Evolutionary conservation across 73 alveolate genomes (phyloP).

Genomic region (Symbiodinium pilosum): DNA sequence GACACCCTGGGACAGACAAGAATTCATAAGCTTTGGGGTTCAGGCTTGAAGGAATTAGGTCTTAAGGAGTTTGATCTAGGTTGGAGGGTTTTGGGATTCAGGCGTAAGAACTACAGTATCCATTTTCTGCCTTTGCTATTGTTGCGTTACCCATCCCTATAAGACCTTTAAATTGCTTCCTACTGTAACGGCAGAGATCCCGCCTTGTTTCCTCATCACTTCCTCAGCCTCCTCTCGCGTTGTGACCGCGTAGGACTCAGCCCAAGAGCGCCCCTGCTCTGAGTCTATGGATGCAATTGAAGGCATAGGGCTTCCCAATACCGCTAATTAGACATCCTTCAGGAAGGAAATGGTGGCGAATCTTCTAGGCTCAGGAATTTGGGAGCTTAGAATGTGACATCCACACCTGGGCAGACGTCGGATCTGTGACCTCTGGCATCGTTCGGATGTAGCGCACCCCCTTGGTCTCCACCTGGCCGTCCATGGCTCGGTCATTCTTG

Average conservation of each 20-base stretch:
- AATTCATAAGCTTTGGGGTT: neutral
- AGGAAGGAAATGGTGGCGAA: no score
- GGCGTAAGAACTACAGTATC: no score
- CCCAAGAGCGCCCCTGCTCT: slow-evolving; percentile 41
- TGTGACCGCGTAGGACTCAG: slow-evolving; percentile 27
- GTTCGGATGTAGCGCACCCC: slow-evolving; percentile 29
- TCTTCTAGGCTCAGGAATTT: no score
- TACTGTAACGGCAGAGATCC: no score
- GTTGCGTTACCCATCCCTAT: no score
- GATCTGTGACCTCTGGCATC: slow-evolving; percentile 18
- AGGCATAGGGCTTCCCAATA: no score
- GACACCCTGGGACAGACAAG: neutral
- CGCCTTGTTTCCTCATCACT: slow-evolving; percentile 22
- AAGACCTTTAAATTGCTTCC: neutral
- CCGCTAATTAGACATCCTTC: no score
- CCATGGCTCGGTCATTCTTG: no score
- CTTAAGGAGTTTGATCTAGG: neutral
- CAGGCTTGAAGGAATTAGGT: no score
- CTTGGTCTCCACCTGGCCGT: neutral
- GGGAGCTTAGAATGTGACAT: no score
- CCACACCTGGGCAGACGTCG: neutral
- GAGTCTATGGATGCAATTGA: no score
- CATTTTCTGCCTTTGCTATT: no score
- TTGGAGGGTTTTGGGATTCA: neutral
- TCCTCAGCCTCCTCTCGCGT: slow-evolving; percentile 29